Base-by-base conservation (phyloP, 1,284 basidiomycete species). In the Psilocybe mexicana region DNA sequence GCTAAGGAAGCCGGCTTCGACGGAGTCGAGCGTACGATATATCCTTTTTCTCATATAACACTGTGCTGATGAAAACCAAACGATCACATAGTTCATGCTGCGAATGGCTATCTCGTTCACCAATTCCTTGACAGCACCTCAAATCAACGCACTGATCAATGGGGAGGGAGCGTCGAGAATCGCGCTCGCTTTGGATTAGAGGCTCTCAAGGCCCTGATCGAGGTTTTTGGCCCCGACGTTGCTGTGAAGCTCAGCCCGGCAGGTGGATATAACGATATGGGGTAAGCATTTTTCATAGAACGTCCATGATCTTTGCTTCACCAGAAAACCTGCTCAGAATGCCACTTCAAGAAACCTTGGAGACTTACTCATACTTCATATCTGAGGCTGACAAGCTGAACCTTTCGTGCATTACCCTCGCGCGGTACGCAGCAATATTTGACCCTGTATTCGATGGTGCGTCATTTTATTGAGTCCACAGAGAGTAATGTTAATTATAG, bases 1-100 rank as follows among this genome's bases (percentile, higher is more conserved):
- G 83, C 85, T 3, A 78, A 83, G 47, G 74, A 78, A 64, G 84
- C 85, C 23, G 86, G 86, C 0, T 87, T 87, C 63, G 86, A 90
- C 63, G 85, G 85, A 33, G 80, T 87, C 38, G 86, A 89, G 72
- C 52, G 78, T 76, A 64, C 52, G 72, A 26, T 36, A 28, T 52
- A 38, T 18, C 28, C 14, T 45, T 8, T 8, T 33, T 33, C 30
- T 4, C 8, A 33, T 33, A 6, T 33, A 6, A 33, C 4, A 8
- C 30, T 33, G 46, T 43, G 12, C 35, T 36, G 35, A 36, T 36
- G 35, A 1, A 12, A 6, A 33, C 24, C 44, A 14, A 26, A 46
- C 23, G 2, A 24, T 14, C 47, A 6, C 51, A 6, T 53, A 80
- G 77, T 80, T 5, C 79, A 79, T 48, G 74, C 70, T 2, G 77